These are phyloP conservation scores for Coccomyxa subellipsoidea DNA, from an alignment of 163 green algal species.

Conservation along the genomic window DNA sequence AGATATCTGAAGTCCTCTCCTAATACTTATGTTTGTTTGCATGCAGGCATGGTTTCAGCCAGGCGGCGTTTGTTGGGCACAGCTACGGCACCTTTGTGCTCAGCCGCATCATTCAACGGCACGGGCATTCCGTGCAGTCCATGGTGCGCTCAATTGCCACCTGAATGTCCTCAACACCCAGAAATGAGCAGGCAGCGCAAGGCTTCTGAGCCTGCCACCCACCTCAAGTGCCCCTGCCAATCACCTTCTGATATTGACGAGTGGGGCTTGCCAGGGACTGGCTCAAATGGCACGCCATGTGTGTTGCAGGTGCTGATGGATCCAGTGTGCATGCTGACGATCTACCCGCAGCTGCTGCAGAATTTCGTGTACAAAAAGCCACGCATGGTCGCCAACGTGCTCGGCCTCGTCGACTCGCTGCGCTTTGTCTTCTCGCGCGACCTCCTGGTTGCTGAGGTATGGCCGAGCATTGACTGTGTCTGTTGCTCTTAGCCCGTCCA, in stretches of 20 bases:
- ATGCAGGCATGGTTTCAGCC: conserved; percentile 11
- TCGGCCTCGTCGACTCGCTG: conserved; percentile 20
- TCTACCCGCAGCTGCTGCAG: conserved; percentile 46
- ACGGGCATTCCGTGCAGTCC: conserved; percentile 6
- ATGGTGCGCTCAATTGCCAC: conserved; percentile 5
- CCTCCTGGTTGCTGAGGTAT: conserved; percentile 35
- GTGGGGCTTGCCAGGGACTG: too few relatives aligned
- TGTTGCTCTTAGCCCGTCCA: too few relatives aligned
- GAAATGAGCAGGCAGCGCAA: neutral
- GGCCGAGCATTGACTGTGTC: too few relatives aligned
- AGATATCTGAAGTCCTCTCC: too few relatives aligned
- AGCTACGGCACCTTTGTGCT: conserved; percentile 46
- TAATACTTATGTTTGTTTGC: too few relatives aligned
- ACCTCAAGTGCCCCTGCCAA: too few relatives aligned
- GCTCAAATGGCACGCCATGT: too few relatives aligned
- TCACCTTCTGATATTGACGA: too few relatives aligned
- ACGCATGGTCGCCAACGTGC: neutral
- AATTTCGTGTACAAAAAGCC: conserved; percentile 49
- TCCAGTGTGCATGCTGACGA: conserved; percentile 46
- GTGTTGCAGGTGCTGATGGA: conserved; percentile 44
- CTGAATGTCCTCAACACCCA: too few relatives aligned
- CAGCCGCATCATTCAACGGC: conserved; percentile 31
- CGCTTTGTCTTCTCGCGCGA: conserved; percentile 42
- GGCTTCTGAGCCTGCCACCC: neutral
- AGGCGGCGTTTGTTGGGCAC: conserved; percentile 36